A percentile compares a stretch with the other conserved stretches of the same genome.
phyloP scores from a whole-genome alignment of 176 grass and related monocot genomes.

The Stipa capillata region DNA sequence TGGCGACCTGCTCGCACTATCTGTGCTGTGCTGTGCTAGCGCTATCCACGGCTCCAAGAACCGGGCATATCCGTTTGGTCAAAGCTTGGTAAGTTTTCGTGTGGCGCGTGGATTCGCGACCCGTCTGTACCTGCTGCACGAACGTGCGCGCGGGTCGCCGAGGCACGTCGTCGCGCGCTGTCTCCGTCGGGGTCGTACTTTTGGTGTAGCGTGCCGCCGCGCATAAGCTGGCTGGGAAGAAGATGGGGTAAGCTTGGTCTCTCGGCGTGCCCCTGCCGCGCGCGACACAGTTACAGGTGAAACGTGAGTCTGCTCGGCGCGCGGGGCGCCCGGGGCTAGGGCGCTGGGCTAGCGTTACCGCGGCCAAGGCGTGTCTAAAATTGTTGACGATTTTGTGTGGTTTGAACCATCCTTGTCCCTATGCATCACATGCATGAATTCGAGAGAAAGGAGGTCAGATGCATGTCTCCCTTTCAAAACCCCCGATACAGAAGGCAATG shows the following conservation, averaged over 20 bases:
- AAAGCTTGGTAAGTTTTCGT: not conserved
- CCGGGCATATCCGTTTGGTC: not conserved
- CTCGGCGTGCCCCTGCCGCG: not conserved
- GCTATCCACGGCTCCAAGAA: not conserved
- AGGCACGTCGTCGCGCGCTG: not conserved
- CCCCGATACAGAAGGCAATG: not conserved
- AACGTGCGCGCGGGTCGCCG: not conserved
- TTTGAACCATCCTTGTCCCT: not conserved
- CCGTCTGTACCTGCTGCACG: too few species aligned
- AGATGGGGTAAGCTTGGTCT: not conserved
- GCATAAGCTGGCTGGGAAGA: not conserved
- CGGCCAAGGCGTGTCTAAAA: not conserved
- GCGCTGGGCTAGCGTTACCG: not conserved
- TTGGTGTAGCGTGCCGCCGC: not conserved
- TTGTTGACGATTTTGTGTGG: not conserved
- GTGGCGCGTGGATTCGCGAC: too few species aligned
- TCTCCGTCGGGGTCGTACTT: not conserved
- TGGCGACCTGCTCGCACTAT: not conserved
- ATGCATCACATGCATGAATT: not conserved
- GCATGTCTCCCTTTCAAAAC: not conserved
- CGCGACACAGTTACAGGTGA: not conserved
- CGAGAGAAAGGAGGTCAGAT: not conserved
- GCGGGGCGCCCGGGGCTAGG: not conserved
- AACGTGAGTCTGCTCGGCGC: not conserved
- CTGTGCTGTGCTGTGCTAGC: not conserved